Evolutionary conservation across 345 rosid genomes (phyloP).

Genomic region (Syzygium jambos): DNA sequence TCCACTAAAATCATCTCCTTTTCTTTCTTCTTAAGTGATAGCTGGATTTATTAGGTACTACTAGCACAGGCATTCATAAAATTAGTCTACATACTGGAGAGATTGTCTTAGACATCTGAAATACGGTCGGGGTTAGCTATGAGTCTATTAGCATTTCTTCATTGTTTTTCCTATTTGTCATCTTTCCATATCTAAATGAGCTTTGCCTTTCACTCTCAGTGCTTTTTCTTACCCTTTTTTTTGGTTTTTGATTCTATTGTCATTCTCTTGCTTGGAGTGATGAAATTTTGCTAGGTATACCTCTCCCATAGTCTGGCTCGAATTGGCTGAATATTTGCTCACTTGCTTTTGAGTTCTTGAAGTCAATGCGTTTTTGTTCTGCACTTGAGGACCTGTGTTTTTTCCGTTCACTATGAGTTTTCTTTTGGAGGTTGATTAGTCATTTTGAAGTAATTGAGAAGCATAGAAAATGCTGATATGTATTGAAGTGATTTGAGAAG

Average conservation of each 20-base stretch:
- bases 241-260: neutral
- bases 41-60: neutral
- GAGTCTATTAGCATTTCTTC: neutral
- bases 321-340: neutral
- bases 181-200: neutral
- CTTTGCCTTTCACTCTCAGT: neutral
- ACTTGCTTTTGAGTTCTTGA: neutral
- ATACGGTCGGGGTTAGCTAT: neutral
- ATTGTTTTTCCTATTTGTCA: neutral
- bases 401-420: neutral
- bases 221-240: neutral
- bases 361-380: neutral
- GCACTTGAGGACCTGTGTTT: neutral
- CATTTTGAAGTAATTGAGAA: neutral
- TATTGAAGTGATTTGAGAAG: neutral
- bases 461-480: neutral
- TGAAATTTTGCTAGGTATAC: neutral
- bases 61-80: neutral
- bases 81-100: neutral
- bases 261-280: neutral
- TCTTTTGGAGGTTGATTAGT: neutral
- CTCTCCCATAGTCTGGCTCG: neutral
- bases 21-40: neutral
- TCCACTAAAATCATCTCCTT: neutral
- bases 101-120: neutral